Conservation (phyloP, 2,329 filamentous ascomycete genomes). For the Colletotrichum sp. region DNA sequence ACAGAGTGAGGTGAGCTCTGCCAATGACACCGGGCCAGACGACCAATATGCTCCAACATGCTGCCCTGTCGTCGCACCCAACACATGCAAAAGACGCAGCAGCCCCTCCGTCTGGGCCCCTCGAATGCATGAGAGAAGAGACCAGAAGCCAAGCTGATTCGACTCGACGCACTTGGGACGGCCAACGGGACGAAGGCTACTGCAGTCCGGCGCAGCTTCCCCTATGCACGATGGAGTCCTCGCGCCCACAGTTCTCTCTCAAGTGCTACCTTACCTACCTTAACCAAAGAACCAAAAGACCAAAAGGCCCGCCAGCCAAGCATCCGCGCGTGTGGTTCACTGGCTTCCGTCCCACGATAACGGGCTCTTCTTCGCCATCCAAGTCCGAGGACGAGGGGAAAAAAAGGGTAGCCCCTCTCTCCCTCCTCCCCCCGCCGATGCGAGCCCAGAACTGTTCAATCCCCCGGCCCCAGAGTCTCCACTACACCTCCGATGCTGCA, state of each 20-base stretch:
- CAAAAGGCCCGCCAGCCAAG: neutral
- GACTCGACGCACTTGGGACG: neutral
- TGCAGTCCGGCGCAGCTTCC: neutral
- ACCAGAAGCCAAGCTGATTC: neutral
- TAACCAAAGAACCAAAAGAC: neutral
- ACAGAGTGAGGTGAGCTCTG: neutral
- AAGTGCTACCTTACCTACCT: neutral
- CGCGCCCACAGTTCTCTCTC: neutral
- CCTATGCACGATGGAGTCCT: conserved; percentile 2
- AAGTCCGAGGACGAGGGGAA: neutral
- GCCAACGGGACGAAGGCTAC: neutral
- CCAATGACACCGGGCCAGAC: neutral
- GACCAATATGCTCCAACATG: neutral
- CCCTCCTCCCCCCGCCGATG: neutral
- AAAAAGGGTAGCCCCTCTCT: neutral
- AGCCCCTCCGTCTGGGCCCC: neutral
- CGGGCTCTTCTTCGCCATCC: neutral
- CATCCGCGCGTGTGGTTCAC: neutral
- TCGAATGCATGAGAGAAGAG: neutral
- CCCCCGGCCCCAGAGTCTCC: neutral
- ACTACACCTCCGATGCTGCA: neutral
- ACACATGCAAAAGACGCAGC: neutral
- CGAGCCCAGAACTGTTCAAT: neutral
- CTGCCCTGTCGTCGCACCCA: neutral
- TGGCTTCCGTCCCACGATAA: neutral